These are phyloP conservation scores for Oryza punctata DNA, from an alignment of 176 grass and related monocot species.

Conservation along the genomic window DNA sequence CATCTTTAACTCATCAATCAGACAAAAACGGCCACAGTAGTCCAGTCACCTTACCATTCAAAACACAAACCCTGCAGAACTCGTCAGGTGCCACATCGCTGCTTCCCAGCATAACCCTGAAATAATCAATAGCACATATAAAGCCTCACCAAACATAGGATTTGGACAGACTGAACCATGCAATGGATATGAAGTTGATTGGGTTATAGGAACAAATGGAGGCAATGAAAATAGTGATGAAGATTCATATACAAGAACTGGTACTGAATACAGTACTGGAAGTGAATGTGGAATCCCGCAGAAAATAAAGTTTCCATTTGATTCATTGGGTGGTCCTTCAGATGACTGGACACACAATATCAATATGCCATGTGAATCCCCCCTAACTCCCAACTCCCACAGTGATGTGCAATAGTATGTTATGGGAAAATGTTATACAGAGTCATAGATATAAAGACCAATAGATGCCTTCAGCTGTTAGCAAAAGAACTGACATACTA, in stretches of 20 bases:
- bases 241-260: slow-evolving; percentile 29
- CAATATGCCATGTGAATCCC: slow-evolving; percentile 57
- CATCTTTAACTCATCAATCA: slow-evolving; percentile 37
- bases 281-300: slow-evolving; percentile 25
- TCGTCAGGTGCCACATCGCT: slow-evolving; percentile 48
- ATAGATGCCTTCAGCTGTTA: slow-evolving; percentile 48
- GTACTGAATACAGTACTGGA: slow-evolving; percentile 18
- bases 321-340: slow-evolving; percentile 46
- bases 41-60: slow-evolving; percentile 50
- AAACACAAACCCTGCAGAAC: slow-evolving; percentile 44
- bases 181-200: slow-evolving; percentile 39
- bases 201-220: slow-evolving; percentile 33
- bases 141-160: slow-evolving; percentile 42
- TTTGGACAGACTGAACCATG: slow-evolving; percentile 41
- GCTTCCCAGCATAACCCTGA: slow-evolving; percentile 57
- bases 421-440: slow-evolving; percentile 30
- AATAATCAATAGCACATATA: slow-evolving; percentile 40
- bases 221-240: slow-evolving; percentile 33
- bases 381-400: slow-evolving; percentile 27
- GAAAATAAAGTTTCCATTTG: slow-evolving; percentile 60
- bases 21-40: slow-evolving; percentile 41
- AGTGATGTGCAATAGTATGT: slow-evolving; percentile 42
- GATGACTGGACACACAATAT: slow-evolving; percentile 68
- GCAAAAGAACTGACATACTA: slow-evolving; percentile 7
- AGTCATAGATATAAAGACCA: slow-evolving; percentile 21